Percentiles rank a stretch among this genome's conserved stretches.
Conservation (phyloP, 163 green algal species). For the Botryococcus braunii region DNA sequence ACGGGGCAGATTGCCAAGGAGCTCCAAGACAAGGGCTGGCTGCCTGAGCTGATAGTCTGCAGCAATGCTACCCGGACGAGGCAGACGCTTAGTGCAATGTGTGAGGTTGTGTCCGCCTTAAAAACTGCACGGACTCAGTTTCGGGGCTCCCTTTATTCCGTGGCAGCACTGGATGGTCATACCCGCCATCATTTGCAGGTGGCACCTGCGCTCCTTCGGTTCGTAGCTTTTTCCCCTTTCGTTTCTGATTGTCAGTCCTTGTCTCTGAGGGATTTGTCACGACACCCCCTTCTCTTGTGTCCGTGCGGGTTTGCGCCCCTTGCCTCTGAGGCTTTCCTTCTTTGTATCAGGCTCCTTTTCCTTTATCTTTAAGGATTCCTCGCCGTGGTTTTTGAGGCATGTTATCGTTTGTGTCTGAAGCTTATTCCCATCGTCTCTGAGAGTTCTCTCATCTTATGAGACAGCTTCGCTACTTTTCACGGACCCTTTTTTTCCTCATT, state of each 20-base stretch:
- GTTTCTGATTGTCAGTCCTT: background rate
- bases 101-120: conserved; percentile 28
- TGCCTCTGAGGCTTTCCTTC: background rate
- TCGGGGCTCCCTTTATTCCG: conserved; percentile 58
- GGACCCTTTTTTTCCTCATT: too few relatives aligned
- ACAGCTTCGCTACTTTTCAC: too few relatives aligned
- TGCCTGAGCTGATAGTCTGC: conserved; percentile 53
- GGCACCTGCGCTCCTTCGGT: background rate
- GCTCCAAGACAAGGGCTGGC: conserved; percentile 40
- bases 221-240: too few relatives aligned
- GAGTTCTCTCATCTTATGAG: too few relatives aligned
- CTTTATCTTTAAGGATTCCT: too few relatives aligned
- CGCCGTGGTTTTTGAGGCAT: too few relatives aligned
- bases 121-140: conserved; percentile 32
- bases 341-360: background rate
- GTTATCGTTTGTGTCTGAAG: too few relatives aligned
- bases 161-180: conserved; percentile 62
- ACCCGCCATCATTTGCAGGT: conserved; percentile 35
- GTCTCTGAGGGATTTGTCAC: background rate
- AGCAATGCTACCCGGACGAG: conserved; percentile 52
- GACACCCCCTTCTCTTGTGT: background rate
- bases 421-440: too few relatives aligned
- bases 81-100: conserved; percentile 64
- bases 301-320: background rate
- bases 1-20: conserved; percentile 31